phyloP scores from a whole-genome alignment of 306 rosid species.

The Alnus glutinosa region DNA sequence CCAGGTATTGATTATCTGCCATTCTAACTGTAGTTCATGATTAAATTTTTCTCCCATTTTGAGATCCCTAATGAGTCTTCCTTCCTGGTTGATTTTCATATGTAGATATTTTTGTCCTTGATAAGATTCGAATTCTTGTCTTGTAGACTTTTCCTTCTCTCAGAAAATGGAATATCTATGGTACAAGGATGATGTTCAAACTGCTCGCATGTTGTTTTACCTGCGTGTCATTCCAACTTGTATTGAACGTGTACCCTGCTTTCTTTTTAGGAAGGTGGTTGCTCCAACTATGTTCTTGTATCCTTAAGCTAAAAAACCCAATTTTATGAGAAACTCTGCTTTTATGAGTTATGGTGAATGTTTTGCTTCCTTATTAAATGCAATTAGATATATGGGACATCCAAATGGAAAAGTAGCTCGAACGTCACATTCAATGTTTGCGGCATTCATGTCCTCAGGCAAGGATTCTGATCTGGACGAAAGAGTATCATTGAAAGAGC shows the following conservation, averaged over 20 bases:
- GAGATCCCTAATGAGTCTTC: not conserved
- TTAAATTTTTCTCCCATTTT: not conserved
- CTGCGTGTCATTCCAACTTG: slow-evolving; percentile 85
- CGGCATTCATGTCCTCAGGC: slow-evolving; percentile 64
- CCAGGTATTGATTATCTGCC: slow-evolving; percentile 51
- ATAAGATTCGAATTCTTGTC: slow-evolving; percentile 14
- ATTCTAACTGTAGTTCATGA: not conserved
- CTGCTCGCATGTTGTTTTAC: slow-evolving; percentile 77
- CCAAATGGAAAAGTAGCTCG: slow-evolving; percentile 79
- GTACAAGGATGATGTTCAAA: slow-evolving; percentile 86
- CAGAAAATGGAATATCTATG: slow-evolving; percentile 60
- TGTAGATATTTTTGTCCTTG: not conserved
- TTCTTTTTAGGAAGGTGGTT: slow-evolving; percentile 50
- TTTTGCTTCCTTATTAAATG: slow-evolving; percentile 43
- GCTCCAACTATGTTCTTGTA: slow-evolving; percentile 91
- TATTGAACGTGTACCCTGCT: slow-evolving; percentile 63
- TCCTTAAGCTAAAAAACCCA: slow-evolving; percentile 49
- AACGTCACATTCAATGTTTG: slow-evolving; percentile 82
- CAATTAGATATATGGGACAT: slow-evolving; percentile 82
- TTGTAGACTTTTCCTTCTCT: slow-evolving; percentile 37
- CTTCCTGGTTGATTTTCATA: not conserved
- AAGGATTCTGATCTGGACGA: slow-evolving; percentile 56
- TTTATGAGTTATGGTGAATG: slow-evolving; percentile 15
- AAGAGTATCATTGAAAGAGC: slow-evolving; percentile 70
- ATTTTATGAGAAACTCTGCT: slow-evolving; percentile 20